Evolutionary conservation across 805 yeast genomes (phyloP), one percentile per base, ranked within the genome.

Genomic region (Candida awuae): DNA sequence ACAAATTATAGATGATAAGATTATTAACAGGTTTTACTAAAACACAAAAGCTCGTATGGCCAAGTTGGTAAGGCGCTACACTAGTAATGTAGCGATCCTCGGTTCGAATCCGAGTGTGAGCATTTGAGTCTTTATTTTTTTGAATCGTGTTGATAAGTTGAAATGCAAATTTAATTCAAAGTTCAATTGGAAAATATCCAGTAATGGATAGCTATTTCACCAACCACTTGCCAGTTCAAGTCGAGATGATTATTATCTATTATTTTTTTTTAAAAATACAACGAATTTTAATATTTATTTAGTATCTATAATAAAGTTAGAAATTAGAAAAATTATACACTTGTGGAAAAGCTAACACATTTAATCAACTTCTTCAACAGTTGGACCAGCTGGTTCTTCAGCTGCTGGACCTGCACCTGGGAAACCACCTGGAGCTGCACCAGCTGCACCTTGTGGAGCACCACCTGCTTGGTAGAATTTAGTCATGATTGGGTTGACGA

Each of bases 391-490:
- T 57, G 85, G 85, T 51, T 80, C 71, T 48, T 65, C 71, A 41
- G 65, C 66, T 49, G 64, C 66, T 52, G 69, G 63, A 46, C 66
- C 58, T 19, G 60, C 61, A 54, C 64, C 65, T 47, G 59, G 58
- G 54, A 49, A 50, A 64, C 71, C 77, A 57, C 80, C 82, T 53
- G 71, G 66, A 61, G 49, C 52, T 61, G 46, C 73, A 55, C 73
- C 73, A 52, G 70, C 71, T 47, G 67, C 75, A 42, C 70, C 80
- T 46, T 69, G 71, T 58, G 86, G 87, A 55, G 80, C 82, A 65
- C 86, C 94, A 65, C 87, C 94, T 53, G 81, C 87, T 67, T 84
- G 92, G 80, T 90, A 90, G 76, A 92, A 86, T 77, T 88, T 86
- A 65, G 86, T 77, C 86, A 88, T 82, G 70, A 88, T 85, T 66